phyloP scores from a whole-genome alignment of 805 yeast genomes.

The Nakazawaea ishiwadae region DNA sequence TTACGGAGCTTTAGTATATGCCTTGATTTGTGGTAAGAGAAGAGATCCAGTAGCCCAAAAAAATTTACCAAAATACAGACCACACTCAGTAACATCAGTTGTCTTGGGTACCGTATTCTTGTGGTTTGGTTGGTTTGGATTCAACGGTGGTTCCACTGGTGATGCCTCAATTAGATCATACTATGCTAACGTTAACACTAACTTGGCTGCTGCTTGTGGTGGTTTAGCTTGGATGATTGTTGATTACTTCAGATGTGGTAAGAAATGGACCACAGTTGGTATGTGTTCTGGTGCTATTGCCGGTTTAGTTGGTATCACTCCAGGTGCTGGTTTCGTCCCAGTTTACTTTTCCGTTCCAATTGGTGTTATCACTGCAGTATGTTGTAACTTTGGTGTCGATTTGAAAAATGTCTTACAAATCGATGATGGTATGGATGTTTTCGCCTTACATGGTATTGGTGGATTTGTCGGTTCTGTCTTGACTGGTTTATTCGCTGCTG shows the following conservation, averaged over 20 bases:
- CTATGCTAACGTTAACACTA: conserved; percentile 91
- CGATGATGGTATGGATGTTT: conserved; percentile 95
- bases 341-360: conserved; percentile 83
- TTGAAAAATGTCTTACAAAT: conserved; percentile 65
- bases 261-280: conserved; percentile 91
- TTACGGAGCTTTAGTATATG: conserved; percentile 90
- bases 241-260: conserved; percentile 82
- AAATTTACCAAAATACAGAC: conserved; percentile 83
- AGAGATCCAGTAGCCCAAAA: conserved; percentile 68
- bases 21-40: conserved; percentile 89
- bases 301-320: conserved; percentile 93
- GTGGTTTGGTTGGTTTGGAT: conserved; percentile 99
- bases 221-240: conserved; percentile 93
- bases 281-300: conserved; percentile 91
- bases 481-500: conserved; percentile 92
- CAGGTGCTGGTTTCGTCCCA: conserved; percentile 96
- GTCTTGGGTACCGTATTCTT: conserved; percentile 91
- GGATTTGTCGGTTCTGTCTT: conserved; percentile 78
- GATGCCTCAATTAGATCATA: conserved; percentile 89
- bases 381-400: conserved; percentile 84
- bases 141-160: conserved; percentile 98
- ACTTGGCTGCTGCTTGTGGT: conserved; percentile 90
- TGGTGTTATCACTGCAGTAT: conserved; percentile 71
- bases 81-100: conserved; percentile 87
- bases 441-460: conserved; percentile 92